Conservation (phyloP, 352 stramenopile genomes). For the Thraustochytrium sp. region DNA sequence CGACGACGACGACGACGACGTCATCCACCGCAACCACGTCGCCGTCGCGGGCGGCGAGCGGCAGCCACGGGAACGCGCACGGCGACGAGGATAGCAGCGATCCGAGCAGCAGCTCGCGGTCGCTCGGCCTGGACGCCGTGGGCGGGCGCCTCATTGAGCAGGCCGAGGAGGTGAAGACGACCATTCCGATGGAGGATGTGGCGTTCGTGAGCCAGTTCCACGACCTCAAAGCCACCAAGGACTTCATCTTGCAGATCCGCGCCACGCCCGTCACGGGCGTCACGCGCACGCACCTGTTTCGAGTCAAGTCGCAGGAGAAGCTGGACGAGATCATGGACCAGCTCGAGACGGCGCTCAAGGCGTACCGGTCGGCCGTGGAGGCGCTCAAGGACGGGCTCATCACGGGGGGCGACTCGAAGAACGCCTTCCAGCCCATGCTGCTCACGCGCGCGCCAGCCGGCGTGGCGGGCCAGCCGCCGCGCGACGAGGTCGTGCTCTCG, state of each 20-base stretch:
- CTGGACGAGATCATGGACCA: constrained; percentile 29
- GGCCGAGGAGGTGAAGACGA: constrained; percentile 27
- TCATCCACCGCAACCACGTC: not conserved
- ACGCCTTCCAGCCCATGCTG: not conserved
- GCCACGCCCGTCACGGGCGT: not conserved
- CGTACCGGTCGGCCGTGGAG: constrained; percentile 17
- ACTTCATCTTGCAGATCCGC: constrained; percentile 30
- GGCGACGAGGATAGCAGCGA: not conserved
- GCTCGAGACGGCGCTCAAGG: not conserved
- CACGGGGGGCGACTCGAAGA: not conserved
- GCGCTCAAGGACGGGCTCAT: constrained; percentile 7
- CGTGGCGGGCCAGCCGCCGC: too few relatives aligned
- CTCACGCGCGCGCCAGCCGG: not conserved
- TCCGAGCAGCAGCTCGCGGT: not conserved
- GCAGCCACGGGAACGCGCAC: not conserved
- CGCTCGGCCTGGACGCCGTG: not conserved
- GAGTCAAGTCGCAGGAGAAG: not conserved
- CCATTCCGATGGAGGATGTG: constrained; percentile 29
- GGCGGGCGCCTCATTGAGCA: not conserved
- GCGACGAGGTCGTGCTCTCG: not conserved
- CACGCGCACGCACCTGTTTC: not conserved
- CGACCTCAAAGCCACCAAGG: not conserved
- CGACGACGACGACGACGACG: not conserved
- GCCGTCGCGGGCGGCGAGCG: not conserved
- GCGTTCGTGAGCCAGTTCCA: not conserved